A percentile compares a stretch with the other conserved stretches of the same genome.
phyloP scores from a whole-genome alignment of 2,329 filamentous ascomycete species.

The Phaeosphaeriaceae sp. region DNA sequence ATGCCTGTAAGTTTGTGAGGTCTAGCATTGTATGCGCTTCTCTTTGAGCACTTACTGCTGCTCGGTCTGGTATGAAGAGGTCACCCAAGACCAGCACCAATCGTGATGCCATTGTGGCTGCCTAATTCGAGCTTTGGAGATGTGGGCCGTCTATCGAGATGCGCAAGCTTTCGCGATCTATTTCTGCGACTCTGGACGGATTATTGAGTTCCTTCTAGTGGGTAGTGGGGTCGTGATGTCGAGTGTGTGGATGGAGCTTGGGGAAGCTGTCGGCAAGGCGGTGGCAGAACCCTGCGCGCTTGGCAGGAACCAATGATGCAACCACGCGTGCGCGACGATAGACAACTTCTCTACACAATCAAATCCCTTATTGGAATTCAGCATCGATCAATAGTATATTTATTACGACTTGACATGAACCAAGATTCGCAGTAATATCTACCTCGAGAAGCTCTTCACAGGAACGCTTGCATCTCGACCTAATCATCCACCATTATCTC shows the following conservation, averaged over 20 bases:
- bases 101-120: slow-evolving; percentile 49
- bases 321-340: not conserved
- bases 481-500: too few species aligned
- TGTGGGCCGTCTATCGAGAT: not conserved
- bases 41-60: slow-evolving; percentile 42
- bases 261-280: slow-evolving; percentile 23
- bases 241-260: slow-evolving; percentile 17
- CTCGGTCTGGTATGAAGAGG: slow-evolving; percentile 54
- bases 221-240: slow-evolving; percentile 14
- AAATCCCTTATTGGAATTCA: too few species aligned
- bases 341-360: not conserved
- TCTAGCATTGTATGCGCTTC: slow-evolving; percentile 19
- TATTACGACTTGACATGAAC: too few species aligned
- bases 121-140: not conserved
- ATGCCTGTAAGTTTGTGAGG: slow-evolving; percentile 48
- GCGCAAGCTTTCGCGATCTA: not conserved
- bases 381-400: too few species aligned
- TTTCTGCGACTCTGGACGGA: not conserved
- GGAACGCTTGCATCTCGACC: too few species aligned
- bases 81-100: slow-evolving; percentile 52
- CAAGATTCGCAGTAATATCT: too few species aligned
- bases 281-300: slow-evolving; percentile 23
- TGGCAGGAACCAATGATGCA: slow-evolving; percentile 21
- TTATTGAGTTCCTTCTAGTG: not conserved
- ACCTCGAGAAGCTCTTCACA: too few species aligned